Base-by-base conservation (phyloP, 2,329 filamentous ascomycete genomes). In the Sporothrix pseudoabietina region DNA sequence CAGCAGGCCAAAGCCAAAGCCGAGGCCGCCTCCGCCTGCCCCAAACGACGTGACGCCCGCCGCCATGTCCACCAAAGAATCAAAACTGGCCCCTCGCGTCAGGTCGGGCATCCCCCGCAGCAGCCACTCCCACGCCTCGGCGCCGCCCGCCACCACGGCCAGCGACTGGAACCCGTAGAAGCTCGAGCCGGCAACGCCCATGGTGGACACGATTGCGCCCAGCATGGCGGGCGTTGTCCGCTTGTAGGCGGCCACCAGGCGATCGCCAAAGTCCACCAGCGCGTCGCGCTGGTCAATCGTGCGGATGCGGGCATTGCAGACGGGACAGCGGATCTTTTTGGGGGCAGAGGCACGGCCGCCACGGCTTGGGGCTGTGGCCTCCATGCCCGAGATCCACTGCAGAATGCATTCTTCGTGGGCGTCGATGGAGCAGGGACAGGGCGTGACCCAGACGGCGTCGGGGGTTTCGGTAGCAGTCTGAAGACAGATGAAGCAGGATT, bases 341-440 rank as follows among this genome's bases (percentile, higher is more conserved):
- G 35, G 3, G 35, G 35, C 8, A 35, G 26, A 26, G 26, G 26
- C 26, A 26, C 26, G 26, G 26, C 26, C 26, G 26, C 26, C 26
- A 26, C 26, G 26, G 26, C 26, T 26, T 26, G 26, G 26, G 26
- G 26, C 83, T 35, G 35, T 86, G 1, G 87, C 85, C 82, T 98
- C 94, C 79, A 94, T 89, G 79, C 97, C 94, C n/a, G 93, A 91
- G 22, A 98, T 91, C 94, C 94, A 99, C 78, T 94, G 92, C 54
- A 98, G 86, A 76, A 98, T 87, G 80, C 94, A 97, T 74, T 90
- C 88, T 80, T 98, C 94, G 80, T 99, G 96, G 1, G 94, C 96
- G 72, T 93, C 92, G 54, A 99, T 86, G 14, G 93, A 94, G 82
- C 96, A 99, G 0, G 91, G 92, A 80, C 96, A 99, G 1, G 96